phyloP scores from a whole-genome alignment of 1,284 basidiomycete species.

The Ustilago loliicola region DNA sequence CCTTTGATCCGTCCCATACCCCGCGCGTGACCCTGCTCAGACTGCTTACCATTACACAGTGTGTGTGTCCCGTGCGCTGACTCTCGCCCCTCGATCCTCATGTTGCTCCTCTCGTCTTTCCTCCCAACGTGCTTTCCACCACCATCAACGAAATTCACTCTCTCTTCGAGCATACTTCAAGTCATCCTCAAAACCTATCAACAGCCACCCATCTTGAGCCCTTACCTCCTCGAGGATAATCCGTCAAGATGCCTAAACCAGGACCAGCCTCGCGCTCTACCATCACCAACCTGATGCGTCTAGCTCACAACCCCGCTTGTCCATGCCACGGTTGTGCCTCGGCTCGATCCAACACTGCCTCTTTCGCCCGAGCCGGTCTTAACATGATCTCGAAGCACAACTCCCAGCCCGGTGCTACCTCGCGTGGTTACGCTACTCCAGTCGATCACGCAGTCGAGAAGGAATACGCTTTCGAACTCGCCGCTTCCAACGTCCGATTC shows the following conservation, averaged over 20 bases:
- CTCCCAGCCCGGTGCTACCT: constrained; percentile 40
- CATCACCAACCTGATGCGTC: constrained; percentile 63
- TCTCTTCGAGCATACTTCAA: too few species aligned
- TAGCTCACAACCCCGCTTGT: constrained; percentile 58
- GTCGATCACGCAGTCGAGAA: constrained; percentile 79
- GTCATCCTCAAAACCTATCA: too few species aligned
- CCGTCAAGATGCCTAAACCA: constrained; percentile 43
- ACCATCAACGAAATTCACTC: too few species aligned
- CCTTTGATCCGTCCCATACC: too few species aligned
- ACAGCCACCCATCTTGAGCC: too few species aligned
- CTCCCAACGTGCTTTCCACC: too few species aligned
- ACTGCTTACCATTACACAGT: too few species aligned
- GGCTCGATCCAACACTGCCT: constrained; percentile 33
- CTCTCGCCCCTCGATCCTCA: too few species aligned
- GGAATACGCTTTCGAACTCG: constrained; percentile 98
- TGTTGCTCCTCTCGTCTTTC: too few species aligned
- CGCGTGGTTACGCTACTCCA: constrained; percentile 78
- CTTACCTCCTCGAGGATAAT: too few species aligned
- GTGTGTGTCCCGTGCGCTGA: too few species aligned
- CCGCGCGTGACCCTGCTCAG: too few species aligned
- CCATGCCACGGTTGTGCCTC: constrained; percentile 64
- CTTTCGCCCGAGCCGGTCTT: constrained; percentile 50
- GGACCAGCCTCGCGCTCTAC: constrained; percentile 42
- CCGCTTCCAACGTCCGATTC: constrained; percentile 82
- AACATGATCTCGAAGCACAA: constrained; percentile 62